Evolutionary conservation across 805 yeast species (phyloP).

Genomic region (Suhomyces canberraensis): DNA sequence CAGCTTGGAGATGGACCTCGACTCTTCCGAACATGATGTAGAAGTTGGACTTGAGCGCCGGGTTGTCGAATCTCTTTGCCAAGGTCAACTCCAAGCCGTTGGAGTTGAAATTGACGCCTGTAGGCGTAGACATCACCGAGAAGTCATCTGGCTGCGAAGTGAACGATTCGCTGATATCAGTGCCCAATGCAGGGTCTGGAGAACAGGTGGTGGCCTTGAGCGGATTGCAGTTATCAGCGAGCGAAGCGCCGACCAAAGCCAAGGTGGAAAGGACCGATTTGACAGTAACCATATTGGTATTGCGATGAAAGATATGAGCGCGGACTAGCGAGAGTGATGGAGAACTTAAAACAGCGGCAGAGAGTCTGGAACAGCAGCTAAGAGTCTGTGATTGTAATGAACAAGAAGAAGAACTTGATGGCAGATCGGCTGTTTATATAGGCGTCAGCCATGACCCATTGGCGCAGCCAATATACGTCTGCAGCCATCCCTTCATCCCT

Average conservation of each 20-base stretch:
- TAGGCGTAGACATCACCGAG: slow-evolving; percentile 37
- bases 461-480: too few relatives aligned
- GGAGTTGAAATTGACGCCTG: slow-evolving; percentile 18
- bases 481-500: background rate
- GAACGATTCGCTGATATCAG: slow-evolving; percentile 53
- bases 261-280: slow-evolving; percentile 4
- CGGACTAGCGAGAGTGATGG: too few relatives aligned
- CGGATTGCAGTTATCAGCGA: slow-evolving; percentile 23
- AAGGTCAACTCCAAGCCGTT: slow-evolving; percentile 13
- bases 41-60: slow-evolving; percentile 13
- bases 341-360: too few relatives aligned
- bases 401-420: too few relatives aligned
- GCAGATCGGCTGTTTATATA: too few relatives aligned
- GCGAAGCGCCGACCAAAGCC: slow-evolving; percentile 4
- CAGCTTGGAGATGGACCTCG: slow-evolving; percentile 14
- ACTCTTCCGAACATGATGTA: slow-evolving; percentile 16
- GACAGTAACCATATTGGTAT: slow-evolving; percentile 8
- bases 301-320: too few relatives aligned
- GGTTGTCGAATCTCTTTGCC: slow-evolving; percentile 14
- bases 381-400: too few relatives aligned
- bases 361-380: too few relatives aligned
- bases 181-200: slow-evolving; percentile 59
- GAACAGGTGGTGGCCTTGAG: slow-evolving; percentile 20
- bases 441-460: too few relatives aligned
- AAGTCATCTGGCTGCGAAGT: slow-evolving; percentile 43